Percentiles rank a stretch among this genome's conserved stretches.
Conservation (phyloP, 2,329 filamentous ascomycete genomes). For the Trichoderma koningiopsis region DNA sequence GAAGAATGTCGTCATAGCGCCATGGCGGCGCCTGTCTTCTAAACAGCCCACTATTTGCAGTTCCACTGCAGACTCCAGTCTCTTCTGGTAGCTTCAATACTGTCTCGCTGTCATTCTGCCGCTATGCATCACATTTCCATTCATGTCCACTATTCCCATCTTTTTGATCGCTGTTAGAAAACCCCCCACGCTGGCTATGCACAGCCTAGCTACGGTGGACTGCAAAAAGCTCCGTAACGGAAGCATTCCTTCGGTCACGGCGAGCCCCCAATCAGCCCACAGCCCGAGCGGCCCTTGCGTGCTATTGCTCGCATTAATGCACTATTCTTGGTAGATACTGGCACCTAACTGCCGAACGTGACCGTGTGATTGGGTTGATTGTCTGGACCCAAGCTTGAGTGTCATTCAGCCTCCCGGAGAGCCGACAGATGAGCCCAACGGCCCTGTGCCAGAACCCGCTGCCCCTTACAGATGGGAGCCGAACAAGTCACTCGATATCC, state of each 20-base stretch:
- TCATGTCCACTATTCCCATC: not conserved
- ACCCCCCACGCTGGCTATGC: not conserved
- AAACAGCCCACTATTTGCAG: conserved; percentile 4
- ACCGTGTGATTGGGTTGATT: not conserved
- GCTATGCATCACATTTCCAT: not conserved
- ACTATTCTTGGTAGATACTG: not conserved
- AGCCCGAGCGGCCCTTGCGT: not conserved
- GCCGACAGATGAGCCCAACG: not conserved
- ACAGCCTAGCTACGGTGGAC: not conserved
- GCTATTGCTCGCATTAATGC: not conserved
- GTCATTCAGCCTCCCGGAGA: conserved; percentile 9
- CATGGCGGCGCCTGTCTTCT: not conserved
- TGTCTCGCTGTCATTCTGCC: not conserved
- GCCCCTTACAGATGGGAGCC: conserved; percentile 8
- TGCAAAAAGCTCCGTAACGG: not conserved
- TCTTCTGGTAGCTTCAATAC: not conserved
- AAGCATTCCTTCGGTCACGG: not conserved
- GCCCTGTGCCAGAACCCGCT: not conserved
- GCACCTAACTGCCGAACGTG: not conserved
- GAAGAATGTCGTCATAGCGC: conserved; percentile 21
- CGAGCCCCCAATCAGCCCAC: not conserved
- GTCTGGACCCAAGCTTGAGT: not conserved
- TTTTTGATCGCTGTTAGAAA: not conserved
- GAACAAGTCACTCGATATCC: not conserved
- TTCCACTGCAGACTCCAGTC: not conserved